Percentiles rank a stretch among this genome's conserved stretches.
phyloP scores from a whole-genome alignment of 169 alveolate genomes.

The Plasmodium sp. region DNA sequence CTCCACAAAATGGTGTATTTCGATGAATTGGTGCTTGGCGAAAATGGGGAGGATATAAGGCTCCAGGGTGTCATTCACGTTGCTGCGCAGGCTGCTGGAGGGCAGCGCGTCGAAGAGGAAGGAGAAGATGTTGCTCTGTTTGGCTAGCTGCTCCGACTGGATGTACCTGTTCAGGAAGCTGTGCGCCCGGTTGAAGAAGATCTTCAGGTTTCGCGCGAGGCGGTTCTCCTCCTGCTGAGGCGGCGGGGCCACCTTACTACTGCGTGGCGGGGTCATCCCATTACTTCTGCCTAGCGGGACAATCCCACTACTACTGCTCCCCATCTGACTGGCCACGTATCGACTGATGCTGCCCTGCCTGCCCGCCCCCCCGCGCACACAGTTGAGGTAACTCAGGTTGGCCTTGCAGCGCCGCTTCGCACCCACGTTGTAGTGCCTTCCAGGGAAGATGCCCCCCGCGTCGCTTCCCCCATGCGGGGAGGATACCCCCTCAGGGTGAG shows the following conservation, averaged over 20 bases:
- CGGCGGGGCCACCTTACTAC: not conserved
- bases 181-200: conserved; percentile 25
- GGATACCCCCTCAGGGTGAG: not conserved
- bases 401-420: not conserved
- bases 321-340: not conserved
- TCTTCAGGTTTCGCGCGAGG: not conserved
- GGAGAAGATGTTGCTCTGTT: conserved; percentile 59
- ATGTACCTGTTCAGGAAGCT: conserved; percentile 48
- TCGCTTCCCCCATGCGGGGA: not conserved
- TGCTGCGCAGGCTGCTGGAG: not conserved
- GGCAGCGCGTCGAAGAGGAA: conserved; percentile 69
- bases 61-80: conserved; percentile 10
- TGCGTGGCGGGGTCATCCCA: too few relatives aligned
- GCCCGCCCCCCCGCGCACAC: not conserved
- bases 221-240: not conserved
- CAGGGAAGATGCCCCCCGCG: not conserved
- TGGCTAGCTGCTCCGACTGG: not conserved
- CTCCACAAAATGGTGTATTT: conserved; percentile 44
- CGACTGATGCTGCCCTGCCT: not conserved
- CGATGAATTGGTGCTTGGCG: conserved; percentile 19
- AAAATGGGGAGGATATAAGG: conserved; percentile 10
- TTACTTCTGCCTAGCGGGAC: too few relatives aligned
- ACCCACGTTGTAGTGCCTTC: not conserved
- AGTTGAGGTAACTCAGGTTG: not conserved
- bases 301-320: not conserved